Evolutionary conservation across 73 alveolate species (phyloP).

Genomic region (Symbiodinium pilosum): DNA sequence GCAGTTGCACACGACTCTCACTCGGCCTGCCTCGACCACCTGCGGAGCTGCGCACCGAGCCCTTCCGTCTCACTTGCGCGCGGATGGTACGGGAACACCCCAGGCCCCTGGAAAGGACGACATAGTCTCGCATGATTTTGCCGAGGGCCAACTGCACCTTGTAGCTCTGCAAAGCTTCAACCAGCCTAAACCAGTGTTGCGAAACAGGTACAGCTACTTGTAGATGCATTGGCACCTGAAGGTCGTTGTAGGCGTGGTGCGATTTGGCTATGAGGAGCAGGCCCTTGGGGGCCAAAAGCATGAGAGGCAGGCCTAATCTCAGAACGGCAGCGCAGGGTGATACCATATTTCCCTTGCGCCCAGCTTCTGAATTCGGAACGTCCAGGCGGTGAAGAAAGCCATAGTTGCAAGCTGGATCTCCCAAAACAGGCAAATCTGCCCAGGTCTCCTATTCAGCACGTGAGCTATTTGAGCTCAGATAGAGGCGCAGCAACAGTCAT

Average conservation of each 20-base stretch:
- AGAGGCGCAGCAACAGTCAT: no score
- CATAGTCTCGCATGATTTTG: conserved; percentile 27
- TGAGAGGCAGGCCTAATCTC: background rate
- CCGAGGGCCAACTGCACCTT: conserved; percentile 77
- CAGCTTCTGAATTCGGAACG: conserved; percentile 41
- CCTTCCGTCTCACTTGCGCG: conserved; percentile 1
- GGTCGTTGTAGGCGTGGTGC: conserved; percentile 53
- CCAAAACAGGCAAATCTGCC: background rate
- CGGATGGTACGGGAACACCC: background rate
- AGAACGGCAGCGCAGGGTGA: no score
- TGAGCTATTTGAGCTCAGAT: background rate
- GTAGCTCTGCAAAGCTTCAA: background rate
- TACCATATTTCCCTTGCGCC: background rate
- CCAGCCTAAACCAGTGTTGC: no score
- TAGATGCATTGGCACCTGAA: background rate
- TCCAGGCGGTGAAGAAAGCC: conserved; percentile 75
- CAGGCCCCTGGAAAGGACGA: conserved; percentile 41
- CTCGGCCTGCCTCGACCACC: conserved; percentile 68
- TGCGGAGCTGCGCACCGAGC: background rate
- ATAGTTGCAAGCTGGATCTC: conserved; percentile 20
- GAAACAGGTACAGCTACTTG: background rate
- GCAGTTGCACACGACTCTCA: background rate
- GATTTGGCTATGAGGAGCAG: conserved; percentile 59
- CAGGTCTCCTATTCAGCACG: background rate
- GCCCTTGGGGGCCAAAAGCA: background rate